Evolutionary conservation across 495 filamentous ascomycete species (phyloP), one percentile per base, ranked within the genome.

Genomic region (Aspergillus funiculosus): DNA sequence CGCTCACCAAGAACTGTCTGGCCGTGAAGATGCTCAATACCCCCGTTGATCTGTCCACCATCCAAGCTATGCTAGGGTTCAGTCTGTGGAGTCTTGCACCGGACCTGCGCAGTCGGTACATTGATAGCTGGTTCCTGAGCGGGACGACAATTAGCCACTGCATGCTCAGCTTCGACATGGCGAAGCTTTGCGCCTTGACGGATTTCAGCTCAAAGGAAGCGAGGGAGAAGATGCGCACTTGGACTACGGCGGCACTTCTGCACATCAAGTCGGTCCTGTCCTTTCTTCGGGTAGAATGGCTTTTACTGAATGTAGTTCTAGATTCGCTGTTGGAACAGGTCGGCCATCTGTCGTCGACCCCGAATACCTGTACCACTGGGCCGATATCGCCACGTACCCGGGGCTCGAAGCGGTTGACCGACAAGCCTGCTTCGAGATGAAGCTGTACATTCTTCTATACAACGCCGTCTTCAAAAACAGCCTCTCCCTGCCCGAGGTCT

Each of bases 51-150:
- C 6, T 38, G 13, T 22, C 17, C 10, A 22, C 8, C 6, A 38
- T 38, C 17, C 19, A 38, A 8, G 35, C 35, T 6, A 20, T 38
- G 13, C 19, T 38, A 5, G 35, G 9, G 8, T 20, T 38, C 22
- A 38, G 35, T 13, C 9, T 20, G 1, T 38, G 35, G 35, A 38
- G 11, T 20, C 17, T 38, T 6, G 9, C 15, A 22, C 15, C 17
- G 1, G 17, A 22, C 2, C 19, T 38, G 1, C 35, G 19, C 6
- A 20, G 15, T 21, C 20, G 35, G 22, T 38, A 38, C 9, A 38
- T 38, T 13, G 35, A 38, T 15, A 38, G 35, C n/a, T 38, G 35
- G 35, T n/a, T 38, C 11, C n/a, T 38, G 35, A 38, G 35, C 10
- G 35, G 35, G n/a, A 9, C 17, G 5, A 38, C 35, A 10, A 38